Evolutionary conservation across 768 basidiomycete species (phyloP), one percentile per base, ranked within the genome.

Genomic region (Collybiopsis confluens): DNA sequence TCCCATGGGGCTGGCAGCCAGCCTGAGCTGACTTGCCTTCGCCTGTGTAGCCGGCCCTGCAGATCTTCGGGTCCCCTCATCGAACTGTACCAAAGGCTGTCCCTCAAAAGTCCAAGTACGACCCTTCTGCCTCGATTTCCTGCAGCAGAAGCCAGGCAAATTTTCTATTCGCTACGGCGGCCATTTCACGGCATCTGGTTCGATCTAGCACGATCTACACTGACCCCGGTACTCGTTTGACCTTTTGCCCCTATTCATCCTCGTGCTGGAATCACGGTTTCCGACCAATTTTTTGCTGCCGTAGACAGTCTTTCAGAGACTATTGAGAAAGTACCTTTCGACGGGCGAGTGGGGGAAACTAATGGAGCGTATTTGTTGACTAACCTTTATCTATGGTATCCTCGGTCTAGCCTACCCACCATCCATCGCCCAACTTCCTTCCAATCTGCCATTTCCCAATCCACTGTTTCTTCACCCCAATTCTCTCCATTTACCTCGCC

Each of bases 401-500:
- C 58, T 61, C 59, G 74, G 74, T 59, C 63, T 16, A 20, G 37
- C 18, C 62, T 76, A 45, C 75, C 77, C 6, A 54, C 58, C 43
- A 62, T 68, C 18, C 21, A 47, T 44, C 23, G 66, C 8, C 58
- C 63, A 20, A 69, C 76, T 1, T 68, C 72, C 57, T 76, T 77
- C 61, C 66, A 73, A 55, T 74, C 70, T 6, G 70, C 78, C 48
- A 48, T 75, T 30, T 59, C 64, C 2, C 62, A 72, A 28, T 68
- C 65, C 13, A 54, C 57, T 20, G 62, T 69, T 11, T 33, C 64
- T 2, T 58, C 70, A 26, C 62, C 68, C 45, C 63, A 70, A 41
- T 81, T 82, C n/a, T n/a, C 56, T 70, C 71, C 21, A 73, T 82
- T 59, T 71, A 74, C 45, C 69, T 82, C 47, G 62, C 73, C 13